Percentiles rank a stretch among this genome's conserved stretches.
Evolutionary conservation across 75 land plant species (phyloP).

Genomic region (Sequoiadendron giganteum): DNA sequence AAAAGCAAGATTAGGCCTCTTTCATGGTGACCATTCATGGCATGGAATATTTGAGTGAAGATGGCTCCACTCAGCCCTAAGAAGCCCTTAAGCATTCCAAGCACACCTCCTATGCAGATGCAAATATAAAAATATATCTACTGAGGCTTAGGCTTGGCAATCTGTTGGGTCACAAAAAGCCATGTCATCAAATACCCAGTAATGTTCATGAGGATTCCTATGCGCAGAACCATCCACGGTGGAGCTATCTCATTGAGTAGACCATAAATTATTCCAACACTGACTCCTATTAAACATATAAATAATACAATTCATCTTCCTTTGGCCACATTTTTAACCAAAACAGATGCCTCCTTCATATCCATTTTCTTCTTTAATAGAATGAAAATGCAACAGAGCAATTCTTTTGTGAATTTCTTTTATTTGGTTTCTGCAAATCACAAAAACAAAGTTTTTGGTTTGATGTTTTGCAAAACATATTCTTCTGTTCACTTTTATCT

Average conservation of each 20-base stretch:
- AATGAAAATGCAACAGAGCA: too few species aligned
- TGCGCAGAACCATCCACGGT: constrained; percentile 46
- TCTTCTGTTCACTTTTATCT: too few species aligned
- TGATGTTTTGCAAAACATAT: too few species aligned
- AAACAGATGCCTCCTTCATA: too few species aligned
- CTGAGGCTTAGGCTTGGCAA: constrained; percentile 42
- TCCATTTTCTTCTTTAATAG: too few species aligned
- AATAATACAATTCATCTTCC: too few species aligned
- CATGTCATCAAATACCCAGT: constrained; percentile 57
- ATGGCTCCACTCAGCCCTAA: constrained; percentile 78
- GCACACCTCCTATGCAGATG: constrained; percentile 45
- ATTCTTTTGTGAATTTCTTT: too few species aligned
- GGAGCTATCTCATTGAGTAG: constrained; percentile 49
- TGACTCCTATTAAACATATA: too few species aligned
- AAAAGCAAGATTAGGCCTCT: constrained; percentile 43
- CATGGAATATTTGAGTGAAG: constrained; percentile 55
- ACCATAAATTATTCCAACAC: constrained; percentile 41
- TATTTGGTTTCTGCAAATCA: too few species aligned
- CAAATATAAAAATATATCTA: constrained; percentile 60
- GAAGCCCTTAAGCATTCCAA: constrained; percentile 75
- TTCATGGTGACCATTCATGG: constrained; percentile 45
- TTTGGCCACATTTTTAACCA: too few species aligned
- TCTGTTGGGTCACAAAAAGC: constrained; percentile 48
- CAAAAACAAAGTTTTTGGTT: too few species aligned
- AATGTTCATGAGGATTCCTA: constrained; percentile 43